Conservation (phyloP, 768 basidiomycete genomes). For the Infundibulicybe gibba region DNA sequence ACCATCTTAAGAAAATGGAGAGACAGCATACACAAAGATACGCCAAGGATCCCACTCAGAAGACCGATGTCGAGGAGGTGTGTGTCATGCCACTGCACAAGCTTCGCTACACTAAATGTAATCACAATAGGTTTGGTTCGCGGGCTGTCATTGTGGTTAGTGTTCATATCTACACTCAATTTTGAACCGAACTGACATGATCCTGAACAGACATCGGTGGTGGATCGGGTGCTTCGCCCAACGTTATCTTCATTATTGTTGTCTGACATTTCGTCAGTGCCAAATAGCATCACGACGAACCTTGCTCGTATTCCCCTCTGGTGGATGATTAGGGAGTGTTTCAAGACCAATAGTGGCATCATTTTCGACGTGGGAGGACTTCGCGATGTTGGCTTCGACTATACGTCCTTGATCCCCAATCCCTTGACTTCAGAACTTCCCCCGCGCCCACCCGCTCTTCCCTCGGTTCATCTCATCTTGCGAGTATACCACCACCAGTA, state of each 20-base stretch:
- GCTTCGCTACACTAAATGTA: neutral
- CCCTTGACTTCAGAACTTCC: too few relatives aligned
- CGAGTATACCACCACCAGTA: too few relatives aligned
- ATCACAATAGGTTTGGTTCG: constrained; percentile 44
- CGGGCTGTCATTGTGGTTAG: constrained; percentile 37
- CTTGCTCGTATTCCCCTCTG: constrained; percentile 38
- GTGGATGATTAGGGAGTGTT: constrained; percentile 58
- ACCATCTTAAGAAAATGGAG: constrained; percentile 14
- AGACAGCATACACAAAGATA: constrained; percentile 18
- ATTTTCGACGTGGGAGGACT: constrained; percentile 33
- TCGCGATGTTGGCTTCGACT: neutral
- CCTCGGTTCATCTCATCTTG: too few relatives aligned
- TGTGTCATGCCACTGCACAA: neutral
- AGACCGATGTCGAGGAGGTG: constrained; percentile 41
- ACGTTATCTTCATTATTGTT: neutral
- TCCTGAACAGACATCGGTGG: constrained; percentile 23
- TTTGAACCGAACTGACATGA: neutral
- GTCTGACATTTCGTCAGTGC: constrained; percentile 4
- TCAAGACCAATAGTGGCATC: constrained; percentile 40
- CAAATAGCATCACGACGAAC: constrained; percentile 22
- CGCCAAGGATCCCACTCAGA: constrained; percentile 10
- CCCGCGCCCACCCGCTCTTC: too few relatives aligned
- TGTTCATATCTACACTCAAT: neutral
- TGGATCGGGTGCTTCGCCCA: constrained; percentile 16
- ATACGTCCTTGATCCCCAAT: too few relatives aligned